A percentile compares a stretch with the other conserved stretches of the same genome.
These are phyloP conservation scores for Sphaerostilbella broomeana DNA, from an alignment of 2,329 filamentous ascomycete genomes.

Conservation along the genomic window DNA sequence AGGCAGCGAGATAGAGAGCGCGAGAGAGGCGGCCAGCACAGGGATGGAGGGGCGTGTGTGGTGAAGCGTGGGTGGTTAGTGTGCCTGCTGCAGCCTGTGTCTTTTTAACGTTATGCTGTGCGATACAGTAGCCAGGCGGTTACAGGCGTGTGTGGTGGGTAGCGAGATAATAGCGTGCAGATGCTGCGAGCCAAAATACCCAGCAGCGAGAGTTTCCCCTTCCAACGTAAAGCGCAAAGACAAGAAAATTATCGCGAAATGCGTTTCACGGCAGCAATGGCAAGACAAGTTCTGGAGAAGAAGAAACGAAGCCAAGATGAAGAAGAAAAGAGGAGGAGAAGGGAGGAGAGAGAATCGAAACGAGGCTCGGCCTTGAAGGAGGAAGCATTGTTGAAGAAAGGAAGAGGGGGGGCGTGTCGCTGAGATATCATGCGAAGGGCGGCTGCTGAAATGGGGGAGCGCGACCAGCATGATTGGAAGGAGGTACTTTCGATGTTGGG, in stretches of 20 bases:
- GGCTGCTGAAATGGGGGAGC: slow-evolving; percentile 1
- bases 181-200: too few relatives aligned
- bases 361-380: background rate
- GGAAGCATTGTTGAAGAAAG: too few relatives aligned
- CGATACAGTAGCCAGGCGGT: too few relatives aligned
- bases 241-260: background rate
- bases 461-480: slow-evolving; percentile 2
- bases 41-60: slow-evolving; percentile 5
- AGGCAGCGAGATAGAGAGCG: slow-evolving; percentile 5
- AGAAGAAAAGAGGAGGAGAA: background rate
- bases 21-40: too few relatives aligned
- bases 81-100: too few relatives aligned
- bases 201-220: too few relatives aligned
- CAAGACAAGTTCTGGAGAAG: background rate
- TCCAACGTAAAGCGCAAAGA: too few relatives aligned
- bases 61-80: background rate
- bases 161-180: too few relatives aligned
- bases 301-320: background rate
- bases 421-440: too few relatives aligned
- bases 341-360: background rate
- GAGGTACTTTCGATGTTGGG: background rate
- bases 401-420: too few relatives aligned
- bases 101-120: too few relatives aligned
- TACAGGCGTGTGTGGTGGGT: too few relatives aligned
- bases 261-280: background rate